Conservation (phyloP, 805 yeast genomes). For the Saccharomyces paradoxus region DNA sequence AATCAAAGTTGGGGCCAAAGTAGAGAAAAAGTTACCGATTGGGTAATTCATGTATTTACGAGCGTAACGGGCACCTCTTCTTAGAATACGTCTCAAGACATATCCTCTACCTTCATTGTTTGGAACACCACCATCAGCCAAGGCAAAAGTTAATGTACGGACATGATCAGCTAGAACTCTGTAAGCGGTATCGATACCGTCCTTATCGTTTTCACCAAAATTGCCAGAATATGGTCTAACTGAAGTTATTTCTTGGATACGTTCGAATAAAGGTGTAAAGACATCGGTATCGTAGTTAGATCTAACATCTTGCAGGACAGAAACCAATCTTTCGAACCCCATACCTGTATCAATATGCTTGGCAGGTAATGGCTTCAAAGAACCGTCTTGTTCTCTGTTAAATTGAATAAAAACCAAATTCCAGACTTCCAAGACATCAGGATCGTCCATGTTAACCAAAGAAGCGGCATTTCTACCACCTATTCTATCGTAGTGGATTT, state of each 20-base stretch:
- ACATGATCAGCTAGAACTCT: slow-evolving; percentile 98
- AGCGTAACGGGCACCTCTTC: slow-evolving; percentile 96
- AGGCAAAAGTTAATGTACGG: slow-evolving; percentile 90
- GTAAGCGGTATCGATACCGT: slow-evolving; percentile 96
- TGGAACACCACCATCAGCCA: slow-evolving; percentile 98
- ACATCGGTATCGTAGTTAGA: slow-evolving; percentile 98
- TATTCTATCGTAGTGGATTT: slow-evolving; percentile 93
- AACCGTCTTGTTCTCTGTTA: slow-evolving; percentile 85
- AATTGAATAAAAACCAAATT: slow-evolving; percentile 93
- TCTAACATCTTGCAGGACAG: slow-evolving; percentile 79
- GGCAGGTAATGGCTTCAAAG: slow-evolving; percentile 77
- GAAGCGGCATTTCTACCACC: slow-evolving; percentile 94
- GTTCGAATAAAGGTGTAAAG: slow-evolving; percentile 77
- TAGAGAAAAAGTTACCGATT: slow-evolving; percentile 87
- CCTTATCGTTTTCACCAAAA: slow-evolving; percentile 85
- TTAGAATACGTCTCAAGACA: slow-evolving; percentile 89
- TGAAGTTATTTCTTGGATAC: slow-evolving; percentile 88
- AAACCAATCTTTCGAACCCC: slow-evolving; percentile 97
- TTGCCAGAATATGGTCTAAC: slow-evolving; percentile 86
- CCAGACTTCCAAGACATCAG: slow-evolving; percentile 97
- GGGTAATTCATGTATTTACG: slow-evolving; percentile 95
- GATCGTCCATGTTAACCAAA: slow-evolving; percentile 94
- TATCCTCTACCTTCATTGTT: slow-evolving; percentile 99
- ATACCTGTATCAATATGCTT: slow-evolving; percentile 97
- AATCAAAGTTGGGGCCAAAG: slow-evolving; percentile 85